Conservation (phyloP, 2,329 filamentous ascomycete genomes). For the Phialocephala subalpina region DNA sequence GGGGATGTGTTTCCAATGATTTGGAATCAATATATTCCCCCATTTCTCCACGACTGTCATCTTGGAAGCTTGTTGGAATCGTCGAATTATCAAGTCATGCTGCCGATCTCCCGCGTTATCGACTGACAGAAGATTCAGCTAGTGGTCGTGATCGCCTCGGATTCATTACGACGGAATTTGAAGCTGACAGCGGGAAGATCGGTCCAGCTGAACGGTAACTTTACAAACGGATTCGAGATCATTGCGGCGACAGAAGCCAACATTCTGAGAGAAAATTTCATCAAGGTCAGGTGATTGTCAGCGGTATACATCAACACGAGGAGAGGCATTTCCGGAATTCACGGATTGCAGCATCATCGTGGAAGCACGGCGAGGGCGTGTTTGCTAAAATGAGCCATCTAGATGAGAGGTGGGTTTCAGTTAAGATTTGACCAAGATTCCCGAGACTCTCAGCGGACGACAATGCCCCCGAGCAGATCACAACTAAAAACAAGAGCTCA, state of each 20-base stretch:
- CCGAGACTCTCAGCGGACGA: too few relatives aligned
- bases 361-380: too few relatives aligned
- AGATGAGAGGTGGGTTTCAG: too few relatives aligned
- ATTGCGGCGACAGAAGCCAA: neutral
- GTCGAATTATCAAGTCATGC: too few relatives aligned
- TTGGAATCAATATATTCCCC: constrained; percentile 5
- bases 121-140: neutral
- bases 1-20: neutral
- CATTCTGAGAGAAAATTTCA: too few relatives aligned
- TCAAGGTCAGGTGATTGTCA: too few relatives aligned
- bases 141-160: neutral
- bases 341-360: neutral
- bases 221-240: neutral
- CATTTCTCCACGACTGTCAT: neutral
- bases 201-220: neutral
- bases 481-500: too few relatives aligned
- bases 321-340: neutral
- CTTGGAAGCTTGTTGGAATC: too few relatives aligned
- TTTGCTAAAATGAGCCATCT: too few relatives aligned
- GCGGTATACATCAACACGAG: too few relatives aligned
- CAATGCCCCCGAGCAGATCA: too few relatives aligned
- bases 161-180: neutral
- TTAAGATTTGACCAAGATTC: too few relatives aligned
- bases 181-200: neutral
- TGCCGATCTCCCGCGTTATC: neutral